phyloP scores from a whole-genome alignment of 352 stramenopile genomes.

The Globisporangium emineosum region DNA sequence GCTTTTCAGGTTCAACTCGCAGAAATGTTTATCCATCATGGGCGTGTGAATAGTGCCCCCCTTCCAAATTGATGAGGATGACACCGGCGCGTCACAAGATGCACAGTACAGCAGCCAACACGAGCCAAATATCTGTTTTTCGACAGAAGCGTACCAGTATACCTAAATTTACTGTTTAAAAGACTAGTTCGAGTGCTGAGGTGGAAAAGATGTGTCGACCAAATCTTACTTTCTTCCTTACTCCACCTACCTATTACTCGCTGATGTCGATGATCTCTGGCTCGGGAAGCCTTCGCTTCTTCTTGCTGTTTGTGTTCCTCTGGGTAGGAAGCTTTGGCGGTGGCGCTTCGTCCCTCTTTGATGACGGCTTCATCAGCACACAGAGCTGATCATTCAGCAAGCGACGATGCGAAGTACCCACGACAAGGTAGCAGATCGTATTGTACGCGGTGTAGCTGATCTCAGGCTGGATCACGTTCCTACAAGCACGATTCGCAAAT shows the following conservation, averaged over 20 bases:
- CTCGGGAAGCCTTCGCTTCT: conserved; percentile 6
- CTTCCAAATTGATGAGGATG: not conserved
- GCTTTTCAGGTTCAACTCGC: conserved; percentile 4
- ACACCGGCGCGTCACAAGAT: not conserved
- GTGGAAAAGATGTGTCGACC: not conserved
- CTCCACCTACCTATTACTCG: conserved; percentile 10
- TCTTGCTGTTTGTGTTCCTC: not conserved
- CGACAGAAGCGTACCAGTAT: too few relatives aligned
- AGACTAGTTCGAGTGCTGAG: too few relatives aligned
- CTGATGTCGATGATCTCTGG: conserved; percentile 36
- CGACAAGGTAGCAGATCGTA: conserved; percentile 69
- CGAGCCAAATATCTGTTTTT: too few relatives aligned
- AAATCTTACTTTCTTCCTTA: not conserved
- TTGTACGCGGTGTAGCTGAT: conserved; percentile 79
- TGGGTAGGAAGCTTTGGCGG: not conserved
- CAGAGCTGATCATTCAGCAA: conserved; percentile 17
- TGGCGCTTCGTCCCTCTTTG: conserved; percentile 13
- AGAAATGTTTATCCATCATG: not conserved
- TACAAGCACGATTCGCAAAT: conserved; percentile 10
- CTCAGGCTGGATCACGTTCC: conserved; percentile 55
- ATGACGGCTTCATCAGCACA: conserved; percentile 17
- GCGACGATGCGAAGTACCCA: conserved; percentile 34
- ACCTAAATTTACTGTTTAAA: too few relatives aligned
- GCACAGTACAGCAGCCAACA: too few relatives aligned
- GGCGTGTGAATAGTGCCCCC: not conserved